phyloP scores from a whole-genome alignment of 768 basidiomycete genomes.

The button mushroom (Agaricus bisporus) region DNA sequence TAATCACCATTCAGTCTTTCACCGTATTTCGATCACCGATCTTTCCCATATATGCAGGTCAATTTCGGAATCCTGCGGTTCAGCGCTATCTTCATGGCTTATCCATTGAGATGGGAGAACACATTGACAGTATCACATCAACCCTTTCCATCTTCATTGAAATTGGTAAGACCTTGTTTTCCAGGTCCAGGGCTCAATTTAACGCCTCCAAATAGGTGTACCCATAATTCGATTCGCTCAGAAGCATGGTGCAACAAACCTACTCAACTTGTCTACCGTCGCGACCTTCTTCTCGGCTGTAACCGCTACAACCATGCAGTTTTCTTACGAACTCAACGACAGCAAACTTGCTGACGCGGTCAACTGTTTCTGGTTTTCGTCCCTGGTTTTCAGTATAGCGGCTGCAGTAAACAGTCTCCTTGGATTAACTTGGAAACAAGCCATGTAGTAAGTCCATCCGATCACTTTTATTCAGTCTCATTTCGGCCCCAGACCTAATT shows the following conservation, averaged over 20 bases:
- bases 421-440: slow-evolving; percentile 75
- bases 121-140: slow-evolving; percentile 60
- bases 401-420: slow-evolving; percentile 75
- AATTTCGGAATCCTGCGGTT: slow-evolving; percentile 67
- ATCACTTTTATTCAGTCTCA: not conserved
- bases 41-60: slow-evolving; percentile 33
- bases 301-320: slow-evolving; percentile 68
- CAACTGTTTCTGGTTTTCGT: slow-evolving; percentile 71
- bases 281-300: slow-evolving; percentile 79
- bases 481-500: slow-evolving; percentile 8
- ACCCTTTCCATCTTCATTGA: slow-evolving; percentile 70
- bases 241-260: slow-evolving; percentile 62
- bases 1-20: slow-evolving; percentile 15
- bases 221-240: slow-evolving; percentile 74
- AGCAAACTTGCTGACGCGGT: slow-evolving; percentile 42
- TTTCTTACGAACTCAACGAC: slow-evolving; percentile 42
- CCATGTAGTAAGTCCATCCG: slow-evolving; percentile 62
- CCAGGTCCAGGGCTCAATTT: not conserved
- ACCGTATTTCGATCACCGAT: not conserved
- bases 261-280: slow-evolving; percentile 70
- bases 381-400: slow-evolving; percentile 70
- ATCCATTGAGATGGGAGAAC: slow-evolving; percentile 66
- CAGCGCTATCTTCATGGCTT: slow-evolving; percentile 72
- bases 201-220: slow-evolving; percentile 39
- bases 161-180: slow-evolving; percentile 39